These are phyloP conservation scores for Litsea cubeba DNA, from an alignment of 164 flowering plant species.

Conservation along the genomic window DNA sequence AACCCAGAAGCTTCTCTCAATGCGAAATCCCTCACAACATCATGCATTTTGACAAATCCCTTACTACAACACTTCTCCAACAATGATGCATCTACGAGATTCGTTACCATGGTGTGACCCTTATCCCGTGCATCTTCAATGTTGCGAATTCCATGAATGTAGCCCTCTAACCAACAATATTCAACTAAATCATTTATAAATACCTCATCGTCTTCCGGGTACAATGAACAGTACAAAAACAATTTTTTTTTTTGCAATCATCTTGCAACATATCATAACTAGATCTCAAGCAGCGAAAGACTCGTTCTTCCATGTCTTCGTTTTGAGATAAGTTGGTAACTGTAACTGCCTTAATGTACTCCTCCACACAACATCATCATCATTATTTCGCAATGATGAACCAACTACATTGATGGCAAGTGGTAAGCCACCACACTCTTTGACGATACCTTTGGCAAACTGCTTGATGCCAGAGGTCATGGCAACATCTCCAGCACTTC, in stretches of 20 bases:
- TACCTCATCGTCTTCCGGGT: background rate
- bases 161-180: background rate
- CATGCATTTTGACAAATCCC: too few relatives aligned
- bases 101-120: too few relatives aligned
- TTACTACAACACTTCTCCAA: too few relatives aligned
- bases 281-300: background rate
- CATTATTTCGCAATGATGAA: background rate
- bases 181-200: background rate
- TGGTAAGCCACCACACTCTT: slow-evolving; percentile 1
- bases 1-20: background rate
- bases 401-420: background rate
- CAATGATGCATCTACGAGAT: too few relatives aligned
- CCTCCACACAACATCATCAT: background rate
- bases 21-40: too few relatives aligned
- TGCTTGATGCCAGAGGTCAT: background rate
- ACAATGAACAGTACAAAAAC: background rate
- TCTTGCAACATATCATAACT: slow-evolving; percentile 2
- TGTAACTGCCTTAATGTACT: background rate
- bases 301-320: background rate
- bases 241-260: background rate
- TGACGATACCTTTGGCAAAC: background rate
- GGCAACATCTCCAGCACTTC: background rate
- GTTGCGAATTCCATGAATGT: background rate
- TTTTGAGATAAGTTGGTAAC: background rate
- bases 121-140: background rate